These are phyloP conservation scores for Primulina huaijiensis DNA, from an alignment of 257 asterid genomes.

Conservation along the genomic window DNA sequence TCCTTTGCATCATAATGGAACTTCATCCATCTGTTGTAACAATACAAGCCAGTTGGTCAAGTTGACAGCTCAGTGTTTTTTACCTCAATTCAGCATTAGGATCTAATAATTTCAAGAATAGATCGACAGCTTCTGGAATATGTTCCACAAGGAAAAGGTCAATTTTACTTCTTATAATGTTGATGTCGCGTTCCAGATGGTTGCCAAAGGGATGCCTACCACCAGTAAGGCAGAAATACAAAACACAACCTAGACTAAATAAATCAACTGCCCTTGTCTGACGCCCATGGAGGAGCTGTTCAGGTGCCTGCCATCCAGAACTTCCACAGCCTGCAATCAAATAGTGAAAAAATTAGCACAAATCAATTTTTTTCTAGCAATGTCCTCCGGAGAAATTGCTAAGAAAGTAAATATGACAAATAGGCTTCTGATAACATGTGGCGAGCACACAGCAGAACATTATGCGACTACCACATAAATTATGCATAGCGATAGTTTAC, in stretches of 20 bases:
- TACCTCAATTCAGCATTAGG: constrained; percentile 78
- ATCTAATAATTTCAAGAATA: constrained; percentile 55
- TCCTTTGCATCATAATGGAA: too few relatives aligned
- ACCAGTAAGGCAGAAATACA: constrained; percentile 81
- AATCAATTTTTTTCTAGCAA: too few relatives aligned
- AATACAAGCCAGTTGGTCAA: too few relatives aligned
- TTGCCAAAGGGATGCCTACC: constrained; percentile 93
- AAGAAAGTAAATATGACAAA: constrained; percentile 7
- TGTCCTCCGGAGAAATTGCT: neutral
- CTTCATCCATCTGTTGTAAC: too few relatives aligned
- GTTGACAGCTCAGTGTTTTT: neutral
- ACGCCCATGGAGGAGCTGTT: constrained; percentile 87
- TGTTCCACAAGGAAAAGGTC: constrained; percentile 82
- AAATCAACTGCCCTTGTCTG: constrained; percentile 92
- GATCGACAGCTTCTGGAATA: constrained; percentile 88
- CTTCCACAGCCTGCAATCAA: constrained; percentile 73
- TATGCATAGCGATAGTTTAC: neutral
- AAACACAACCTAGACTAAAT: constrained; percentile 83
- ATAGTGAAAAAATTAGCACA: too few relatives aligned
- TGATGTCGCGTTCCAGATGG: constrained; percentile 81
- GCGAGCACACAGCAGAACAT: constrained; percentile 8
- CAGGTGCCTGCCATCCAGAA: constrained; percentile 99
- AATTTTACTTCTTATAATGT: constrained; percentile 58
- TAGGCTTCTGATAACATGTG: neutral
- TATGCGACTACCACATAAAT: neutral